Evolutionary conservation across 192 early-diverging fungal species (phyloP), one percentile per base, ranked within the genome.

Genomic region (Chytriomyces sp.): DNA sequence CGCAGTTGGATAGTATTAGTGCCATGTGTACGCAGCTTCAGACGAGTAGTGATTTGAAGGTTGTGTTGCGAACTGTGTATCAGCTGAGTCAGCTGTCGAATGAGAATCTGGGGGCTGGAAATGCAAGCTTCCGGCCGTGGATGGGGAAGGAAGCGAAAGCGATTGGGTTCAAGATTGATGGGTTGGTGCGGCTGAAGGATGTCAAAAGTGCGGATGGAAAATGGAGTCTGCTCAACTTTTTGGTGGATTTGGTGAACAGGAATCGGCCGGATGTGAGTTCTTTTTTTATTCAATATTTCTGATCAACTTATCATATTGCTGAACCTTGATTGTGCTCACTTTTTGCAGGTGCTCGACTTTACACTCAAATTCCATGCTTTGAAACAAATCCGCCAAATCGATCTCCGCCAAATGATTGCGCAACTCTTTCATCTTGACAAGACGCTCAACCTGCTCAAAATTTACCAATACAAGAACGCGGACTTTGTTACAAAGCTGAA

Each of bases 161-260:
- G 11, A 72, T 89, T 60, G 89, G 86, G 7, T 85, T 90, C 60
- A 84, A 86, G 63, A 79, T 90, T 10, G 89, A 90, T 46, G 87
- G 84, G 6, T 67, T 90, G 28, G 86, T 82, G 59, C 26, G 83
- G 35, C 63, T 90, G 78, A 79, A 79, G 66, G 89, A 90, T 69
- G 86, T 90, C 16, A 90, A 90, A 76, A 82, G 80, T 35, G 82
- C 82, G 28, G 89, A 90, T 64, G 87, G 87, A 6, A 86, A 86
- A 53, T 87, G 84, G 83, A 86, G 79, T 47, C 70, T 90, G 61
- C 83, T 90, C 85, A 86, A 76, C 47, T 87, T 86, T 48, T 68
- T 90, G 65, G 87, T 86, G 6, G 89, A 88, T 28, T 84, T 88
- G 83, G 76, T 89, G 5, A 76, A 76, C 28, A 70, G 77, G 65